Evolutionary conservation across 768 basidiomycete species (phyloP).

Genomic region (Paxillus rubicundulus): DNA sequence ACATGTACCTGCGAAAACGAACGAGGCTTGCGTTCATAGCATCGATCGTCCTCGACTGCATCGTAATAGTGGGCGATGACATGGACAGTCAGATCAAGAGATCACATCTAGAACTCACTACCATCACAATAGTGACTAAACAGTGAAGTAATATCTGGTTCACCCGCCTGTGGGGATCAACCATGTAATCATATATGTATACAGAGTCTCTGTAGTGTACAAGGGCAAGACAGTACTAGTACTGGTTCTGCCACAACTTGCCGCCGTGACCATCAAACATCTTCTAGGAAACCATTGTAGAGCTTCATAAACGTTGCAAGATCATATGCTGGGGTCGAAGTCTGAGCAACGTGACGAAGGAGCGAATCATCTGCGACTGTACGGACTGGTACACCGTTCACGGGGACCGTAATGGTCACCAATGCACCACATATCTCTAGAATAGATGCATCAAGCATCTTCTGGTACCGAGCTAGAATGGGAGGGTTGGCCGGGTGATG

Average conservation of each 20-base stretch:
- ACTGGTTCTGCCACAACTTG: neutral
- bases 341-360: conserved; percentile 10
- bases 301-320: conserved; percentile 10
- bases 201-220: neutral
- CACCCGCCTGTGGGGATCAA: neutral
- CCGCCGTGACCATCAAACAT: conserved; percentile 2
- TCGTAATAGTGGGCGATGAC: neutral
- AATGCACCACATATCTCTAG: conserved; percentile 8
- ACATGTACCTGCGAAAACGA: conserved; percentile 11
- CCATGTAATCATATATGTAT: neutral
- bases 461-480: conserved; percentile 20
- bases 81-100: neutral
- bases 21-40: conserved; percentile 5
- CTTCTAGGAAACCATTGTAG: conserved; percentile 2
- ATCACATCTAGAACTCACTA: neutral
- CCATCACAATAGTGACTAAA: no score
- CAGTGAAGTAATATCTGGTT: no score
- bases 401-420: conserved; percentile 1
- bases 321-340: conserved; percentile 6
- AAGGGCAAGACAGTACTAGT: neutral
- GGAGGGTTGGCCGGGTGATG: neutral
- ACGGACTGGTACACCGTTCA: conserved; percentile 4
- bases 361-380: conserved; percentile 10
- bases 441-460: conserved; percentile 21
- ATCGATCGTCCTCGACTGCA: conserved; percentile 3